Percentiles rank a stretch among this genome's conserved stretches.
These are phyloP conservation scores for Paramecium bursaria DNA, from an alignment of 73 alveolate genomes.

Conservation along the genomic window DNA sequence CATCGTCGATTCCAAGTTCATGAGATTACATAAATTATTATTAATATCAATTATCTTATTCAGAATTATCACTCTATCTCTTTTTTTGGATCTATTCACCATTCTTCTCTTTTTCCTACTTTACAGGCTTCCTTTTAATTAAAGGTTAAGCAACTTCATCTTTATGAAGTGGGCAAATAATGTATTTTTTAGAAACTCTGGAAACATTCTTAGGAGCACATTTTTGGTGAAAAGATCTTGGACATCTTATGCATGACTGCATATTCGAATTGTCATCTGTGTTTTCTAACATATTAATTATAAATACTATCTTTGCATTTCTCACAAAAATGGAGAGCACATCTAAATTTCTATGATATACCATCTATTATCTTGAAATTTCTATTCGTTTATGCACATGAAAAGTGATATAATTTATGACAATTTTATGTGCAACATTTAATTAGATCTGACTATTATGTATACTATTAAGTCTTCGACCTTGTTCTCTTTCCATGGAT, in stretches of 20 bases:
- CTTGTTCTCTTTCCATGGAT: constrained; percentile 40
- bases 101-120: too few species aligned
- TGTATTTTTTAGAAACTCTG: not conserved
- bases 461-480: constrained; percentile 1
- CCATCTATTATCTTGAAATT: constrained; percentile 59
- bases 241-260: constrained; percentile 64
- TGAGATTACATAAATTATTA: too few species aligned
- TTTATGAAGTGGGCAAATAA: constrained; percentile 37
- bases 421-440: constrained; percentile 54
- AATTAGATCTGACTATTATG: constrained; percentile 43
- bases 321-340: constrained; percentile 69
- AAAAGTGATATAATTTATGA: constrained; percentile 63
- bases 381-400: constrained; percentile 54
- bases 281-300: not conserved
- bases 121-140: constrained; percentile 32
- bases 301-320: constrained; percentile 53
- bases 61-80: too few species aligned
- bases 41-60: too few species aligned
- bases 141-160: constrained; percentile 30
- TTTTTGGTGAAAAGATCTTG: constrained; percentile 56
- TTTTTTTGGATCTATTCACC: too few species aligned
- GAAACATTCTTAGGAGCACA: constrained; percentile 54
- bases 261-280: constrained; percentile 55
- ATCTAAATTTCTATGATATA: constrained; percentile 47
- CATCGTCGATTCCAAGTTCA: too few species aligned